Evolutionary conservation across 2,329 filamentous ascomycete genomes (phyloP).

Genomic region (Hawksworthiomyces lignivorus): DNA sequence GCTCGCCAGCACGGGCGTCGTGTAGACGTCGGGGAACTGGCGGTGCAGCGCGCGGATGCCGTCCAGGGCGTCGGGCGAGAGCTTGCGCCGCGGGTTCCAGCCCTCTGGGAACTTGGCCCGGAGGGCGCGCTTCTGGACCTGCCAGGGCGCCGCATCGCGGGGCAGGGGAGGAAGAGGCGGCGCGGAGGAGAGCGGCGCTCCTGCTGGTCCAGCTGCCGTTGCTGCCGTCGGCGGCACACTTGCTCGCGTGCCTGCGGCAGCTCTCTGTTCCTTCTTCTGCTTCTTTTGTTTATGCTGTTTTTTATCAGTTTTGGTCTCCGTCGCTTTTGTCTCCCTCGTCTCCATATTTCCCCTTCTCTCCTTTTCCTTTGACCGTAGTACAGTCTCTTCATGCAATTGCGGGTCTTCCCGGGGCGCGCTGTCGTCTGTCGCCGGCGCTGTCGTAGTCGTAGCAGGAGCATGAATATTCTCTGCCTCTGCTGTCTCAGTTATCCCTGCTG

Average conservation of each 20-base stretch:
- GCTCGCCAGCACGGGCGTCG: slow-evolving; percentile 61
- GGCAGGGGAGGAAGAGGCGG: too few relatives aligned
- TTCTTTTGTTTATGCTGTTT: too few relatives aligned
- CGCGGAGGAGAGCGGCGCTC: too few relatives aligned
- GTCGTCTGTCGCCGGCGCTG: not conserved
- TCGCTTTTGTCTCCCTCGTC: too few relatives aligned
- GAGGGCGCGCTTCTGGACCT: slow-evolving; percentile 65
- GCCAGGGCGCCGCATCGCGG: slow-evolving; percentile 51
- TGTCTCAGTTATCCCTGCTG: not conserved
- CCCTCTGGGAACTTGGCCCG: slow-evolving; percentile 71
- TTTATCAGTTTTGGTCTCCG: too few relatives aligned
- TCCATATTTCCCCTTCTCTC: not conserved
- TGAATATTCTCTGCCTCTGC: too few relatives aligned
- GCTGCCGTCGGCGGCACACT: too few relatives aligned
- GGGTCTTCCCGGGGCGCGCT: not conserved
- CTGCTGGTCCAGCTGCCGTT: too few relatives aligned
- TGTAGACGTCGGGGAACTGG: slow-evolving; percentile 70
- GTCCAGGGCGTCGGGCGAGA: slow-evolving; percentile 88
- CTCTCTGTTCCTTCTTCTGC: too few relatives aligned
- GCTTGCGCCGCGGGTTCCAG: slow-evolving; percentile 76
- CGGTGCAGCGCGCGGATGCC: slow-evolving; percentile 78
- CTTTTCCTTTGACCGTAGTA: not conserved
- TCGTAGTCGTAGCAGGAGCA: not conserved
- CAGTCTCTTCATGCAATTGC: not conserved
- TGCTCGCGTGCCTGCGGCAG: too few relatives aligned